A percentile compares a stretch with the other conserved stretches of the same genome.
Conservation (phyloP, 306 rosid genomes). For the Trifolium fragiferum region DNA sequence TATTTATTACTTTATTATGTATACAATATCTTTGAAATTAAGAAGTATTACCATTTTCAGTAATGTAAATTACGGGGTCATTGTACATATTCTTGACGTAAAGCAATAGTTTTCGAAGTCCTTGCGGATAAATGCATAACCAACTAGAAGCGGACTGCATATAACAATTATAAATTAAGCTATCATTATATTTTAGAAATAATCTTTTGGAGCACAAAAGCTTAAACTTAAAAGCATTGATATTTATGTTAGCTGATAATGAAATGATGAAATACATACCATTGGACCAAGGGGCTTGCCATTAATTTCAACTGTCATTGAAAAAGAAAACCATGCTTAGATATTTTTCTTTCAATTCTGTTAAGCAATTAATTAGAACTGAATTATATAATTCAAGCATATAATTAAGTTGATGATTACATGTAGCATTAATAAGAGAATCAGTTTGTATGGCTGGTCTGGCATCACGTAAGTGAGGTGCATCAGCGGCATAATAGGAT, state of each 20-base stretch:
- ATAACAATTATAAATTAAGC: not conserved
- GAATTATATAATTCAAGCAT: slow-evolving; percentile 14
- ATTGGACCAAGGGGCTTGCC: slow-evolving; percentile 43
- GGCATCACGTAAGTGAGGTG: slow-evolving; percentile 37
- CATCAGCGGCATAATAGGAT: slow-evolving; percentile 44
- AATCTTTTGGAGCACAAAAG: not conserved
- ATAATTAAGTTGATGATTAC: slow-evolving; percentile 41
- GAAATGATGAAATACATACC: slow-evolving; percentile 39
- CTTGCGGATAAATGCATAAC: slow-evolving; percentile 52
- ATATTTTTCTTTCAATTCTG: slow-evolving; percentile 9
- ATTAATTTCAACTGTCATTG: slow-evolving; percentile 38
- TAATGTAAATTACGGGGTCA: slow-evolving; percentile 47
- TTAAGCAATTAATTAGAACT: slow-evolving; percentile 7
- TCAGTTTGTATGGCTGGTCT: slow-evolving; percentile 46
- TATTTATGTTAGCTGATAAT: too few species aligned
- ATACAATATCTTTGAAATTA: not conserved
- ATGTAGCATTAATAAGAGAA: slow-evolving; percentile 47
- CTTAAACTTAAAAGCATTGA: slow-evolving; percentile 15
- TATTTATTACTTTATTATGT: not conserved
- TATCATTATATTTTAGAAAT: not conserved
- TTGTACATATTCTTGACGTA: slow-evolving; percentile 44
- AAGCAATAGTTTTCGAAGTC: slow-evolving; percentile 41
- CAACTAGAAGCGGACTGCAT: slow-evolving; percentile 44
- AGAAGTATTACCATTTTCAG: slow-evolving; percentile 51
- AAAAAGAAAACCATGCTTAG: not conserved